phyloP scores from a whole-genome alignment of 2,329 filamentous ascomycete genomes.

The Curvularia hawaiiensis region DNA sequence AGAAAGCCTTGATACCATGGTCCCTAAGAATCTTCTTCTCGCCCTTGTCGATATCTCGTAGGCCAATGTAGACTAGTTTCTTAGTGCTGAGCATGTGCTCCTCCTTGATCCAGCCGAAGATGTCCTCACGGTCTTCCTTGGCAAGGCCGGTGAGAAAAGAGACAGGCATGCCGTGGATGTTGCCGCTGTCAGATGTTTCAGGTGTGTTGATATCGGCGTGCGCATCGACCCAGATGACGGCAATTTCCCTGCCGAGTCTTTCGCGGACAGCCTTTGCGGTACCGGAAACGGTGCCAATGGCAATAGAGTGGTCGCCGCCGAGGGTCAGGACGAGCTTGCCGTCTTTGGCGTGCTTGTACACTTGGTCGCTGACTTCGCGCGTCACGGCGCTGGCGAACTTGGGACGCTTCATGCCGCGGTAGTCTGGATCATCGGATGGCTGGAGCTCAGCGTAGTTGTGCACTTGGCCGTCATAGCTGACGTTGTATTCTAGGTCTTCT shows the following conservation, averaged over 20 bases:
- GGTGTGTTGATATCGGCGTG: conserved; percentile 98
- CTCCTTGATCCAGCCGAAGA: conserved; percentile 87
- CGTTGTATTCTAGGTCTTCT: conserved; percentile 84
- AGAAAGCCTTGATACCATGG: conserved; percentile 91
- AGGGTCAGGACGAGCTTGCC: conserved; percentile 91
- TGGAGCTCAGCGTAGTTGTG: conserved; percentile 81
- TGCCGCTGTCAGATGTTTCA: conserved; percentile 85
- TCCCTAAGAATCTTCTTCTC: conserved; percentile 93
- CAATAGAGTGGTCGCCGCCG: conserved; percentile 95
- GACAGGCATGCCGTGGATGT: conserved; percentile 98
- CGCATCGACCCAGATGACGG: conserved; percentile 98
- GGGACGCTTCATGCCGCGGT: conserved; percentile 94
- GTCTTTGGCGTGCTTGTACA: conserved; percentile 81
- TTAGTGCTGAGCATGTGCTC: conserved; percentile 72
- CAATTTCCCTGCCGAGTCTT: conserved; percentile 79
- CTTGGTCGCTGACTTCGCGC: conserved; percentile 76
- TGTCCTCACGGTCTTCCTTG: conserved; percentile 73
- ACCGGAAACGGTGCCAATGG: conserved; percentile 90
- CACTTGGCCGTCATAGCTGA: conserved; percentile 81
- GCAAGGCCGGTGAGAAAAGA: conserved; percentile 88
- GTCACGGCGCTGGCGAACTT: conserved; percentile 85
- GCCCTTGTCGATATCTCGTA: conserved; percentile 88
- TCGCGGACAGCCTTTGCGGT: conserved; percentile 86
- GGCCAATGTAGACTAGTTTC: conserved; percentile 96
- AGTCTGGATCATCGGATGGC: conserved; percentile 73